Base-by-base conservation (phyloP, 305 asterid species). In the Fraxinus greggii region DNA sequence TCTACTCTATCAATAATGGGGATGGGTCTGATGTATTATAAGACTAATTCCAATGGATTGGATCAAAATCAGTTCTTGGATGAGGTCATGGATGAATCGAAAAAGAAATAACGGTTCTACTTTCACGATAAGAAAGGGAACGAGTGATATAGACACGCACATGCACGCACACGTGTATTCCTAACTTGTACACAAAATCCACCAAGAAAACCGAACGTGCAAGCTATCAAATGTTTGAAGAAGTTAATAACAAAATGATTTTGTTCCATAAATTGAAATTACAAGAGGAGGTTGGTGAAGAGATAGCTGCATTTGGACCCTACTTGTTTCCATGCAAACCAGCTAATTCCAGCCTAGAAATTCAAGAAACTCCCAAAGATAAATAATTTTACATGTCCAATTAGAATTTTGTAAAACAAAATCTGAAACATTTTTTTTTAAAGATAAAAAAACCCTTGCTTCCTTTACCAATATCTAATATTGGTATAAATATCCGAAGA, bases 271-370 rank as follows among this genome's bases (percentile, higher is more conserved):
- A 89, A 86, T 61, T 61, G 29, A 61, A 61, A 61, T 61, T 61
- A 61, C 72, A 87, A 89, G 89, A 81, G 80, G 84, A 89, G 85
- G 77, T 83, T 81, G 80, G 81, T 88, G 85, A 73, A 85, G 75
- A 79, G 77, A 80, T 90, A 88, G 91, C 89, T 88, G 86, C 87
- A 84, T 73, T 73, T 45, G 90, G 91, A 79, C 54, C 91, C 91
- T 86, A 84, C 89, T 12, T 13, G 76, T 80, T 85, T 86, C 51
- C 82, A 36, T 86, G 35, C 80, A 76, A 78, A 76, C 56, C 80
- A 79, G 33, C 54, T 79, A 42, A 78, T 80, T 65, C 79, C 77
- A 75, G 10, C 78, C 75, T 78, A 61, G 72, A 61, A 61, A 61
- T 61, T 21, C 72, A n/a, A 77, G 8, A 48, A 19, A 72, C 79